Percentiles rank a stretch among this genome's conserved stretches.
Conservation (phyloP, 345 rosid species). For the Streptanthus diversifolius region DNA sequence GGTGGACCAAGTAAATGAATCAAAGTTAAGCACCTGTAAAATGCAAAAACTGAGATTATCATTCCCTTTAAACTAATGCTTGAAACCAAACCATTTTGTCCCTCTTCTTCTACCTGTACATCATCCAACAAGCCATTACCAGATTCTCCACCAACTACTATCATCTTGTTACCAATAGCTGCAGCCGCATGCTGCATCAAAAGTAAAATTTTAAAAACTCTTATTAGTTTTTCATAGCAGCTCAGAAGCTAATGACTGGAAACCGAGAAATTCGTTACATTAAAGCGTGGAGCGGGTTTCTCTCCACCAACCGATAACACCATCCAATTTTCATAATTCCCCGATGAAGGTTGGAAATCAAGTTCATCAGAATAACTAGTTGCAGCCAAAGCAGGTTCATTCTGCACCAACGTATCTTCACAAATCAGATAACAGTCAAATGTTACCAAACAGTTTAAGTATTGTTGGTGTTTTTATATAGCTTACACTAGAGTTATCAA, state of each 20-base stretch:
- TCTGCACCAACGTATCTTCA: slow-evolving; percentile 39
- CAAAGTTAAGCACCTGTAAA: slow-evolving; percentile 75
- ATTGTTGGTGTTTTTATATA: background rate
- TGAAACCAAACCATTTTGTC: background rate
- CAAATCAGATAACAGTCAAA: slow-evolving; percentile 4
- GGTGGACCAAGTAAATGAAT: slow-evolving; percentile 68
- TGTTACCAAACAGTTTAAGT: background rate
- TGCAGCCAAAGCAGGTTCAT: slow-evolving; percentile 45
- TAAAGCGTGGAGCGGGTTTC: slow-evolving; percentile 75
- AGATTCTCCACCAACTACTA: slow-evolving; percentile 94
- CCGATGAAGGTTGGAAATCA: slow-evolving; percentile 46
- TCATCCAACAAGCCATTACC: slow-evolving; percentile 80
- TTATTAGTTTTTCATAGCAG: background rate
- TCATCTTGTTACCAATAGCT: slow-evolving; percentile 88
- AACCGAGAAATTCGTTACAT: slow-evolving; percentile 41
- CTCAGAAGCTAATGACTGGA: background rate
- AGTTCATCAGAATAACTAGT: slow-evolving; percentile 49
- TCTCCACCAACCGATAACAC: slow-evolving; percentile 69
- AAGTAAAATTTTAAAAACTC: background rate
- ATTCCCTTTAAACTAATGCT: background rate
- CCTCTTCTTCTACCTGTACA: slow-evolving; percentile 60
- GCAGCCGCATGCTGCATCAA: slow-evolving; percentile 81
- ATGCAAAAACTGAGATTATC: background rate
- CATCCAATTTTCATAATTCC: slow-evolving; percentile 83
- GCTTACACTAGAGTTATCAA: slow-evolving; percentile 51